Base-by-base conservation (phyloP, 257 asterid species). In the Solanum sejunctum region DNA sequence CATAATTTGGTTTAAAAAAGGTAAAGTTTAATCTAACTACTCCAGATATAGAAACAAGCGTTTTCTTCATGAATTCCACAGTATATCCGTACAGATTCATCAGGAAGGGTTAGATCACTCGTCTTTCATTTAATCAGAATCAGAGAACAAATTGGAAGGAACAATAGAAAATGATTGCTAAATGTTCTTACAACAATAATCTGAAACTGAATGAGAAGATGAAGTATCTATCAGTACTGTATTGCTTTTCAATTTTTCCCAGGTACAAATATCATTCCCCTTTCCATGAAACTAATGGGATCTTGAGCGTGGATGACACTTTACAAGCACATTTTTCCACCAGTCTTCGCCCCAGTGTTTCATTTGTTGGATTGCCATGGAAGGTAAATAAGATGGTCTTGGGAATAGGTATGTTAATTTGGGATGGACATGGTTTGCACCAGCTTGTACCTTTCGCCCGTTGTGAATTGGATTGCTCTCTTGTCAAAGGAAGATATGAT, bases 331-430 rank as follows among this genome's bases (percentile, higher is more conserved):
- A 32, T 97, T 73, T 95, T 97, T 41, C 95, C 99, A 84, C 98
- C 98, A 2, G 71, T 90, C 49, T 86, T 92, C 61, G 98, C 97
- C 26, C 98, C 98, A 20, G 93, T 87, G 93, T 95, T 85, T 96
- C 99, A 47, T 96, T 95, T 87, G 94, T 96, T 80, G 99, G 99
- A 78, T 73, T 96, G 89, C 97, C 99, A 12, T 93, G 98, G 99
- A 96, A 93, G 99, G 99, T 94, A 83, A 23, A 82, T 80, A 66
- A 13, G 47, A 64, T 26, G n/a, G 57, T 18, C 36, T 60, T 11
- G 7, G 41, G 41, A 36, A 36, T 36, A 36, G 41, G 41, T 36
- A 36, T 36, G 41, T 36, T 36, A 0, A 3, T 36, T 36, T 36
- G 6, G 1, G 41, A 54, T 15, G 84, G 75, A 81, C 13, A 16